These are phyloP conservation scores for Amaranthus palmeri DNA, from an alignment of 148 eudicot species.

Conservation along the genomic window DNA sequence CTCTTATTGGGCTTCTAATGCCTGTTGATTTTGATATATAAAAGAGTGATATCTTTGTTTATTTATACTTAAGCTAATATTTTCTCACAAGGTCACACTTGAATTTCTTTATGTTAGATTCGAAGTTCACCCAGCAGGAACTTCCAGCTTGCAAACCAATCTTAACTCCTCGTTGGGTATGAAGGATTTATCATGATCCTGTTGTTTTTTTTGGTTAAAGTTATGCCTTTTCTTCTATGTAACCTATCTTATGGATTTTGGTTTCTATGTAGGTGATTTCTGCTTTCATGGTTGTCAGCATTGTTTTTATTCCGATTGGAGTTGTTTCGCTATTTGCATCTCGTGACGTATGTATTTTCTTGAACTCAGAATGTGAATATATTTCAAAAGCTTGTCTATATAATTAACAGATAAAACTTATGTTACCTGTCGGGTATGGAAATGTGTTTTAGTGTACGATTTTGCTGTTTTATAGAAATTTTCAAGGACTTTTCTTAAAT, in stretches of 20 bases:
- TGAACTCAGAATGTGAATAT: neutral
- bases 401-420: too few species aligned
- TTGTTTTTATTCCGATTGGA: slow-evolving; percentile 92
- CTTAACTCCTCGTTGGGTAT: slow-evolving; percentile 78
- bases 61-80: neutral
- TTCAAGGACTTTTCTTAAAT: too few species aligned
- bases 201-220: too few species aligned
- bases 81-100: neutral
- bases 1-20: neutral
- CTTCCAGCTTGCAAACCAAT: slow-evolving; percentile 99
- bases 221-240: neutral
- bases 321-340: slow-evolving; percentile 81
- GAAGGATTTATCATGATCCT: slow-evolving; percentile 6
- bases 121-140: slow-evolving; percentile 95
- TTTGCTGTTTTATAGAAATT: too few species aligned
- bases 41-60: too few species aligned
- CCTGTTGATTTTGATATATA: neutral
- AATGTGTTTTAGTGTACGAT: too few species aligned
- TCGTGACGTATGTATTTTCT: slow-evolving; percentile 57
- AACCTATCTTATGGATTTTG: neutral
- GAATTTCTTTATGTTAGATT: slow-evolving; percentile 45
- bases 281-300: slow-evolving; percentile 70
- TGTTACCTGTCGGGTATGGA: too few species aligned
- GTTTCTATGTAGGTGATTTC: slow-evolving; percentile 56
- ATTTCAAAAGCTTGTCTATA: too few species aligned